phyloP scores from a whole-genome alignment of 225 moss, liverwort and hornwort genomes.

The Thuidium tamariscinum region DNA sequence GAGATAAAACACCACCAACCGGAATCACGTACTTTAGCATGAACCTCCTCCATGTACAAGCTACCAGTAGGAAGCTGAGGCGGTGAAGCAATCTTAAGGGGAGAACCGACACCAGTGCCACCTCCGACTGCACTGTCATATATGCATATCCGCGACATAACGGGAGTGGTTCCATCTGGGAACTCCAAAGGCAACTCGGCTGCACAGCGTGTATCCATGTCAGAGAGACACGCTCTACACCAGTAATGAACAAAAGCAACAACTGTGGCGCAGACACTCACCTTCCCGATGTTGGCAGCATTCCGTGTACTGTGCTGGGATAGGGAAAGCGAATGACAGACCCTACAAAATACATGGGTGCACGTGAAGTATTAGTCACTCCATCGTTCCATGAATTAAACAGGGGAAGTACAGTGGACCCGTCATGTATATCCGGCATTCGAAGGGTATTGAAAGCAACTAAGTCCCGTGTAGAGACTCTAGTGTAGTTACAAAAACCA shows the following conservation, averaged over 20 bases:
- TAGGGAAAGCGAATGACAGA: constrained; percentile 91
- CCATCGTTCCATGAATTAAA: neutral
- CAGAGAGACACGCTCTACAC: neutral
- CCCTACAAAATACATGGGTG: constrained; percentile 38
- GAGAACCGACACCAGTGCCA: constrained; percentile 71
- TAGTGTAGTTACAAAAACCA: neutral
- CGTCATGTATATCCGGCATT: neutral
- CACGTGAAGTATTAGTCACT: neutral
- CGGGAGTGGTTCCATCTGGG: constrained; percentile 97
- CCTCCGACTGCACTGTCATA: constrained; percentile 81
- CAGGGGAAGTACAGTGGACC: neutral
- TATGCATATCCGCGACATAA: constrained; percentile 96
- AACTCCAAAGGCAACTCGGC: constrained; percentile 99
- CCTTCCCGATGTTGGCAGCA: constrained; percentile 96
- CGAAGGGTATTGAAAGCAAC: neutral
- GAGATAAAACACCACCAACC: neutral
- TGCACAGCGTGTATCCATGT: constrained; percentile 21
- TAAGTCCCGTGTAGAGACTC: neutral
- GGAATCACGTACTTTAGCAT: constrained; percentile 51
- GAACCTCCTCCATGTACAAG: constrained; percentile 98
- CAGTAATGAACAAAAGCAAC: neutral
- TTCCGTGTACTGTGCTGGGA: constrained; percentile 88
- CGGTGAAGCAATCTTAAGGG: constrained; percentile 80
- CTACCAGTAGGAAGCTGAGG: constrained; percentile 75
- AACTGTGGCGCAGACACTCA: neutral